Conservation (phyloP, 306 rosid genomes). For the Lathyrus sativus region DNA sequence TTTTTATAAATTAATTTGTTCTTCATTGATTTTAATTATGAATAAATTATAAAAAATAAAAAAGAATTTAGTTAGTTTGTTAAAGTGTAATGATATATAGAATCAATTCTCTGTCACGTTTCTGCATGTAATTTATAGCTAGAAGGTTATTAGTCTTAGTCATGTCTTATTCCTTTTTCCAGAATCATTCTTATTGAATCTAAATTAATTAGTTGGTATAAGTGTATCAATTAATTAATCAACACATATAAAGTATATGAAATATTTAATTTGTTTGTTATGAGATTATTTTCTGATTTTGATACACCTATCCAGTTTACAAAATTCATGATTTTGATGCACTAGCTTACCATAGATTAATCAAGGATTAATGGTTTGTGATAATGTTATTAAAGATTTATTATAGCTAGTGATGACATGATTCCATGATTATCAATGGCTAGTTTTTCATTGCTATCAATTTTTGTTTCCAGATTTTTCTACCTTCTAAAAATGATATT, state of each 20-base stretch:
- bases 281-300: constrained; percentile 37
- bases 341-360: constrained; percentile 13
- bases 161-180: constrained; percentile 42
- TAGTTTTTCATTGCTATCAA: constrained; percentile 42
- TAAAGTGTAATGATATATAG: constrained; percentile 15
- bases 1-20: constrained; percentile 19
- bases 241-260: constrained; percentile 30
- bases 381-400: constrained; percentile 34
- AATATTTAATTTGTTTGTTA: constrained; percentile 45
- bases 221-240: neutral
- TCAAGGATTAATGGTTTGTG: constrained; percentile 31
- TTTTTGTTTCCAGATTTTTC: constrained; percentile 43
- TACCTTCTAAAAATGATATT: constrained; percentile 38
- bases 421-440: constrained; percentile 41
- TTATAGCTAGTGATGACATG: constrained; percentile 36
- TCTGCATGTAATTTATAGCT: constrained; percentile 47
- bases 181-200: constrained; percentile 33
- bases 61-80: constrained; percentile 28
- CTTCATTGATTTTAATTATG: constrained; percentile 32
- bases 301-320: constrained; percentile 7
- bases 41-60: too few species aligned
- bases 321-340: neutral
- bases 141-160: constrained; percentile 49
- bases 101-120: constrained; percentile 34
- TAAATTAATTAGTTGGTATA: constrained; percentile 31